Conservation (phyloP, 148 eudicot species). For the Fagopyrum tataricum region DNA sequence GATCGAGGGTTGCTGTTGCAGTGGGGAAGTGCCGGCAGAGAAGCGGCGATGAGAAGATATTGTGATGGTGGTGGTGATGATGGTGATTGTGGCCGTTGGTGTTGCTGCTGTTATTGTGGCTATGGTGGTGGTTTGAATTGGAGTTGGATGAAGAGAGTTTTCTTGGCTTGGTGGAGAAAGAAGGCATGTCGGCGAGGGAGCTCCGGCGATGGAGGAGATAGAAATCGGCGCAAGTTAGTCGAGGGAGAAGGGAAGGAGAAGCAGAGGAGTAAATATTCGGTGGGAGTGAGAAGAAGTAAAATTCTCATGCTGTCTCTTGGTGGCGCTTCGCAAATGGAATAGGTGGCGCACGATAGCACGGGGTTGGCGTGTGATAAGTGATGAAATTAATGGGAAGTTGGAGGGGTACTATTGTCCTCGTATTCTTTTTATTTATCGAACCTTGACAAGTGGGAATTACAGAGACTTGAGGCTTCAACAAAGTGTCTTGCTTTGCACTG, state of each 20-base stretch:
- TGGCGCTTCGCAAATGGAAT: slow-evolving; percentile 8
- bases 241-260: not conserved
- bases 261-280: not conserved
- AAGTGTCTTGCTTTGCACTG: not conserved
- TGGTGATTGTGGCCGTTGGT: slow-evolving; percentile 13
- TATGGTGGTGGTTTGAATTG: slow-evolving; percentile 8
- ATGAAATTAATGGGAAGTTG: slow-evolving; percentile 2
- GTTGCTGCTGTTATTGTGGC: not conserved
- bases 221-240: slow-evolving; percentile 24
- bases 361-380: slow-evolving; percentile 8
- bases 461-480: not conserved
- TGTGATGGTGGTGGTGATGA: slow-evolving; percentile 18
- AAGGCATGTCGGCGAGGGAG: slow-evolving; percentile 13
- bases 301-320: slow-evolving; percentile 14
- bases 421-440: not conserved
- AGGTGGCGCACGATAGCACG: slow-evolving; percentile 12
- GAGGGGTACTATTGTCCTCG: not conserved
- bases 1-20: slow-evolving; percentile 63
- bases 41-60: slow-evolving; percentile 17
- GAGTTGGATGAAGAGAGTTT: slow-evolving; percentile 19
- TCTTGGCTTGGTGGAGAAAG: slow-evolving; percentile 29
- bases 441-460: not conserved
- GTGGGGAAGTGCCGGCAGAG: slow-evolving; percentile 50
- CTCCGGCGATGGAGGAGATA: slow-evolving; percentile 17
- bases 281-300: slow-evolving; percentile 9